Base-by-base conservation (phyloP, 2,329 filamentous ascomycete genomes). In the Penicillium crustosum region DNA sequence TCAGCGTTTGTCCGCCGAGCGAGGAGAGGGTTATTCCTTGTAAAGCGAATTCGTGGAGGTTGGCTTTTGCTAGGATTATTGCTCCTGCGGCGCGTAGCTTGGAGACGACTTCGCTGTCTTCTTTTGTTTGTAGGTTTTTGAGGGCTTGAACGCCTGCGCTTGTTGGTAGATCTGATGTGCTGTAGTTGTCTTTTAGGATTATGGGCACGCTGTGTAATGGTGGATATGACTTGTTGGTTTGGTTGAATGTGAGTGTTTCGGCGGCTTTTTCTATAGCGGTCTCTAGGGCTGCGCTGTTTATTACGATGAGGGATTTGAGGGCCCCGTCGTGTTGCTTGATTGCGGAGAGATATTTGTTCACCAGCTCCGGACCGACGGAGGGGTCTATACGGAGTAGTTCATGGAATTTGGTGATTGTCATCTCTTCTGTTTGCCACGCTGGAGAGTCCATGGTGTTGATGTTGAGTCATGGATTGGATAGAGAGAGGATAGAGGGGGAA, bases 121-220 rank as follows among this genome's bases (percentile, higher is more conserved):
- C 66, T 4, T 68, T 35, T 10, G 61, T 63, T 10, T 66, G 15
- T 79, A 83, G 42, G 69, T 73, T 23, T 80, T 81, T 2, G 9
- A 89, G 72, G 5, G 78, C 81, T 8, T 79, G 64, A 58, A 76
- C 81, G 5, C 79, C 83, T 0, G 81, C 85, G 0, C 84, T 88
- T 0, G 86, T 88, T 43, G 79, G 79, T 71, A 85, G 80, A 21
- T 79, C 78, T 0, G 69, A 62, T 0, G 83, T 83, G 55, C 86
- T 81, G 66, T 81, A 86, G 66, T 87, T 89, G 71, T 89, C 86
- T 68, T 89, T 89, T 6, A 88, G 71, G 5, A 89, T 66, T 13
- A 87, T 70, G 0, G 86, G 86, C 19, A 89, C 77, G 66, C 86
- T 86, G 68, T 88, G 85, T 1, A 89, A 74, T 0, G 58, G 57